These are phyloP conservation scores for Botryosphaeria dothidea DNA, from an alignment of 2,329 filamentous ascomycete species.

Conservation along the genomic window DNA sequence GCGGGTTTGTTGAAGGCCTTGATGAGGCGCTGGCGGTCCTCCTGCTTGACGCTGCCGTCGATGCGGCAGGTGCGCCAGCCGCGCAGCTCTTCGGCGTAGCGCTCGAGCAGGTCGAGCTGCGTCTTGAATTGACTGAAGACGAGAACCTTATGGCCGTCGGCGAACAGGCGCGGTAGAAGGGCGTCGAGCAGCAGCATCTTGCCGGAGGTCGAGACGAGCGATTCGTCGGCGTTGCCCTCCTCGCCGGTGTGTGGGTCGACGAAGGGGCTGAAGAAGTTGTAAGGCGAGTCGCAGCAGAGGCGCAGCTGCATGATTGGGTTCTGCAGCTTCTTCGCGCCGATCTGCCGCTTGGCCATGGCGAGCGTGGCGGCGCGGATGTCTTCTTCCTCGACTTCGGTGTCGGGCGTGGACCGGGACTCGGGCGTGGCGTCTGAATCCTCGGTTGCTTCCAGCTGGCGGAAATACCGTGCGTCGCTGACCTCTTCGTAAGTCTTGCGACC, in stretches of 20 bases:
- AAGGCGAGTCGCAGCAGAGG: conserved; percentile 87
- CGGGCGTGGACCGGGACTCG: conserved; percentile 33
- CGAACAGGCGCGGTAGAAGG: conserved; percentile 74
- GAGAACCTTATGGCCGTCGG: conserved; percentile 80
- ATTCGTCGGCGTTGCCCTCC: conserved; percentile 65
- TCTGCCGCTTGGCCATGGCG: conserved; percentile 80
- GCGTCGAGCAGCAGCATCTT: conserved; percentile 96
- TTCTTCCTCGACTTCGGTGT: conserved; percentile 59
- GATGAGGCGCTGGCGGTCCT: conserved; percentile 51
- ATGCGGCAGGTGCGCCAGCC: conserved; percentile 85
- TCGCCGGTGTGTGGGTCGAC: conserved; percentile 45
- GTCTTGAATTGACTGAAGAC: conserved; percentile 98
- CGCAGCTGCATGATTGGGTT: conserved; percentile 92
- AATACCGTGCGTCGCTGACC: conserved; percentile 82
- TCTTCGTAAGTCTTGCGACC: conserved; percentile 60
- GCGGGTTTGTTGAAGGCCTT: conserved; percentile 48
- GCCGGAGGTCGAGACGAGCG: conserved; percentile 80
- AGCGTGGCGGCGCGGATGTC: conserved; percentile 66
- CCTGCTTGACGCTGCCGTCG: conserved; percentile 81
- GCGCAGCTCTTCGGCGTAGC: conserved; percentile 78
- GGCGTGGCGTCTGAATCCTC: conserved; percentile 42
- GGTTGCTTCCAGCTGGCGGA: conserved; percentile 66
- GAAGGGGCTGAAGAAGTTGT: conserved; percentile 96
- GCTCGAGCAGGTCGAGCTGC: conserved; percentile 85
- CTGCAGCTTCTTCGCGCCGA: conserved; percentile 86